Evolutionary conservation across 2,329 filamentous ascomycete genomes (phyloP), one percentile per base, ranked within the genome.

Genomic region (Cryphonectria nitschkei): DNA sequence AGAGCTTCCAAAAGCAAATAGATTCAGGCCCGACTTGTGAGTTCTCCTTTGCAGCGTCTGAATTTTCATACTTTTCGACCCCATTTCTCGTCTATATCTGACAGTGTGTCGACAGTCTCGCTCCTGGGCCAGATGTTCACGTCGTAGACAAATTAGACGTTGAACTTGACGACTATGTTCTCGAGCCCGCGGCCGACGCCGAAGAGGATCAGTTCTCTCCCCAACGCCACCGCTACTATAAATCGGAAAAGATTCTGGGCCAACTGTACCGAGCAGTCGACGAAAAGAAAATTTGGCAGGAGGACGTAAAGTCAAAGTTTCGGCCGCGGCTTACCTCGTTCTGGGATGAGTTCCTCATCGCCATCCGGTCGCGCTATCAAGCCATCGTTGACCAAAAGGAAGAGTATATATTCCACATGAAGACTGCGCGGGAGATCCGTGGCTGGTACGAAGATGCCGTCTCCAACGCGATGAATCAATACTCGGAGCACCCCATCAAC

Each of bases 241-340:
- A 79, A 43, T 94, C 91, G 1, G 75, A 88, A 0, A 93, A 93
- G 74, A 83, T 92, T 0, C 84, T 96, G 0, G 93, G 93, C 0
- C 80, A 84, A 5, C 82, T 97, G 0, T 96, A 92, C 77, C 88
- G 92, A 1, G 86, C 85, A 0, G 90, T 97, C 14, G 89, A 97
- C 74, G 93, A 96, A 78, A 84, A 84, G 62, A 84, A 86, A 67
- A 92, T 95, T 60, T 91, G 90, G 82, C 75, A 79, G 11, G 78
- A 86, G 6, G 79, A 89, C 22, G 84, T 86, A 54, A 81, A 78
- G 61, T 76, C 77, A 19, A 74, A 65, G 0, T 73, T 78, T 16
- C 52, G n/a, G 4, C 75, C 74, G 9, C 75, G 65, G 14, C 71
- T 64, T 1, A 79, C 79, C 0, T 80, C 81, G 0, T 80, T 88